A percentile compares a stretch with the other conserved stretches of the same genome.
Evolutionary conservation across 1,284 basidiomycete species (phyloP).

Genomic region (Cutaneotrichosporon sp.): DNA sequence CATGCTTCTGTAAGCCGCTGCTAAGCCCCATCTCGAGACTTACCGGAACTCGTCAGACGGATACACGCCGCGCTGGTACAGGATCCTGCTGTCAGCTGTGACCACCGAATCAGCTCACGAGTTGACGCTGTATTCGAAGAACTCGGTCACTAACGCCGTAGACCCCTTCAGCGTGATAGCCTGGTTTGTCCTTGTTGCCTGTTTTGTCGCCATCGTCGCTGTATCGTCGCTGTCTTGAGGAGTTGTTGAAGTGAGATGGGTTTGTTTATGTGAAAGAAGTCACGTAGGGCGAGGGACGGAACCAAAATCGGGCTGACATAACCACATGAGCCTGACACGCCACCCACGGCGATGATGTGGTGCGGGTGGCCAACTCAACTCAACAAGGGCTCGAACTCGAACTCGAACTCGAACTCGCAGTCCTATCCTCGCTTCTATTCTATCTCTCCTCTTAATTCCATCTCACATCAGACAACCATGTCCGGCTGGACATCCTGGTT

Average conservation of each 20-base stretch:
- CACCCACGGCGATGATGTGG: no score
- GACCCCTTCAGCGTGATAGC: constrained; percentile 91
- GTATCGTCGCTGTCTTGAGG: not conserved
- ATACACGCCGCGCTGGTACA: constrained; percentile 96
- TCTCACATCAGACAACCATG: constrained; percentile 58
- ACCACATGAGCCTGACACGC: no score
- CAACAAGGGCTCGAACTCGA: no score
- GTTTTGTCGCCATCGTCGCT: constrained; percentile 45
- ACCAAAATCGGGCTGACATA: no score
- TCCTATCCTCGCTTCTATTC: no score
- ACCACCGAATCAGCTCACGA: constrained; percentile 54
- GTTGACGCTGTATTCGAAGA: constrained; percentile 97
- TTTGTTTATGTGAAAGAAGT: constrained; percentile 6
- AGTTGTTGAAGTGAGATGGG: not conserved
- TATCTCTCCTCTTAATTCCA: not conserved
- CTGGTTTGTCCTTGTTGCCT: constrained; percentile 46
- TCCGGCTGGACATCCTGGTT: constrained; percentile 76
- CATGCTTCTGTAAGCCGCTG: constrained; percentile 58
- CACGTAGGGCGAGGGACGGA: not conserved
- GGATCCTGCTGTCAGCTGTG: constrained; percentile 58
- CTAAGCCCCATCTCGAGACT: constrained; percentile 5
- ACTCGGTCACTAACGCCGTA: constrained; percentile 91
- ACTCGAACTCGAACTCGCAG: not conserved
- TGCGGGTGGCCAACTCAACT: no score
- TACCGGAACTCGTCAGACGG: constrained; percentile 85